Conservation (phyloP, 345 rosid genomes). For the Linum tenue region DNA sequence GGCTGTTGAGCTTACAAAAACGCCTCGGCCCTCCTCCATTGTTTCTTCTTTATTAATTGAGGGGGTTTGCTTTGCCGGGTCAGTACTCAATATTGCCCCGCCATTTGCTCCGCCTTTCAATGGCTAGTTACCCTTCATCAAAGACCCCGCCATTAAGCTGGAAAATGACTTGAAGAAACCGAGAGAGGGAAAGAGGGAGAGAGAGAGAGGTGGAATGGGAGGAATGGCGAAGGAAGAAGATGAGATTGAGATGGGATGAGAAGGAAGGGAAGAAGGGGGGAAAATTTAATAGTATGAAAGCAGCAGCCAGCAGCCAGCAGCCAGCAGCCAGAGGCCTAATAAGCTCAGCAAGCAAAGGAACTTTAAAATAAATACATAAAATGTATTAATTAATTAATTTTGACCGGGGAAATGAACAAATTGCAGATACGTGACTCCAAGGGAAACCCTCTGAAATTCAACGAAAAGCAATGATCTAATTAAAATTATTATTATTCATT, state of each 20-base stretch:
- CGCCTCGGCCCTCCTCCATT: background rate
- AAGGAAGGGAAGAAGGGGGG: background rate
- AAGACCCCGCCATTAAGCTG: background rate
- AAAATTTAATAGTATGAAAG: background rate
- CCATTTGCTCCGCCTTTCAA: background rate
- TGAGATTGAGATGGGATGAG: background rate
- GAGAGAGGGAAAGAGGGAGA: background rate
- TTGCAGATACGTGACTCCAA: slow-evolving; percentile 15
- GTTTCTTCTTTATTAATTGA: background rate
- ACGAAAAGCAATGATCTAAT: background rate
- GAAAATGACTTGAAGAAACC: background rate
- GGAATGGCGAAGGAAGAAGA: background rate
- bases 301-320: background rate
- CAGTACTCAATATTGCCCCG: background rate
- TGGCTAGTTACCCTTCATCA: background rate
- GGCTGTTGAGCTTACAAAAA: background rate
- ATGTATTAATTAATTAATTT: slow-evolving; percentile 1
- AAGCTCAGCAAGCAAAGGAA: slow-evolving; percentile 3
- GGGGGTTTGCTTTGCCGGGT: background rate
- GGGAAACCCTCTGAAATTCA: slow-evolving; percentile 16
- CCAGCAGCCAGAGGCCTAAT: background rate
- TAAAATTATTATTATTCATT: too few species aligned
- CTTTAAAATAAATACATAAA: slow-evolving; percentile 1
- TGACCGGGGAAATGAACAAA: slow-evolving; percentile 9
- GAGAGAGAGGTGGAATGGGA: background rate